Conservation (phyloP, 257 asterid species). For the Lycium ferocissimum region DNA sequence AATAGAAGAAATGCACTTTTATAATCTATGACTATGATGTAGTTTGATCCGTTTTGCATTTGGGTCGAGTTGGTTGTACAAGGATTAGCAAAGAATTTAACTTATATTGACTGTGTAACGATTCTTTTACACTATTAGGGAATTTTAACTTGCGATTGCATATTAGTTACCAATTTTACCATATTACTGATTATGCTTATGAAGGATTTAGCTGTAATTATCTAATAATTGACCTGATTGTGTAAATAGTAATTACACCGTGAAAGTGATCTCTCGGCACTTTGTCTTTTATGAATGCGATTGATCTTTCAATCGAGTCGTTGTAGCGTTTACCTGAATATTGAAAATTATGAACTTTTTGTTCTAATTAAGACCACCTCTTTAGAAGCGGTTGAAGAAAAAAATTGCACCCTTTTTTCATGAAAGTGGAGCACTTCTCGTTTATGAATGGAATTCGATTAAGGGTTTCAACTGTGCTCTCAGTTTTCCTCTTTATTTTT, state of each 20-base stretch:
- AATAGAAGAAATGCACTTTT: neutral
- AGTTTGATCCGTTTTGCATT: slow-evolving; percentile 4
- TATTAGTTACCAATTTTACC: slow-evolving; percentile 12
- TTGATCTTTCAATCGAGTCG: neutral
- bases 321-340: neutral
- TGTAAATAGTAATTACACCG: neutral
- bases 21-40: neutral
- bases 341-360: neutral
- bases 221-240: neutral
- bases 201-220: neutral
- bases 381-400: neutral
- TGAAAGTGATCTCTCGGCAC: neutral
- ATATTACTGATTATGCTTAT: neutral
- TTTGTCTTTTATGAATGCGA: neutral
- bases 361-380: neutral
- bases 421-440: neutral
- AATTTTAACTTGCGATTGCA: neutral
- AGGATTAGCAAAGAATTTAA: neutral
- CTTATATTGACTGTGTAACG: neutral
- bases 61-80: neutral
- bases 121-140: neutral
- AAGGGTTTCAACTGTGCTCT: slow-evolving; percentile 8
- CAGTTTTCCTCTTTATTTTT: slow-evolving; percentile 10
- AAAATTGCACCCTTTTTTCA: neutral
- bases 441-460: neutral